A percentile compares a stretch with the other conserved stretches of the same genome.
phyloP scores from a whole-genome alignment of 306 rosid species.

The Herpetospermum pedunculosum region DNA sequence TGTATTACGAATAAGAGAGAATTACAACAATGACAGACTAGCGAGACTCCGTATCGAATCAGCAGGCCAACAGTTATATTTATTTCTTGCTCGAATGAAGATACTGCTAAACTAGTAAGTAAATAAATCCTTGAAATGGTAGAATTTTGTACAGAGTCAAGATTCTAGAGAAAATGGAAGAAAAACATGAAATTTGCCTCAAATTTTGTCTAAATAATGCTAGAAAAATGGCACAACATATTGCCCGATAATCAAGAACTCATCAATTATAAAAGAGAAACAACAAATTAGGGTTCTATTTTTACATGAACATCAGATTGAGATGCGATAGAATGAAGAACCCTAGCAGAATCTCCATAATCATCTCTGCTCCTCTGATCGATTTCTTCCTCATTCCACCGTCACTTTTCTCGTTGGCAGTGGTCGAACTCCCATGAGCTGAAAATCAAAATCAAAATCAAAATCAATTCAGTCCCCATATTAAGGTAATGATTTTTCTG shows the following conservation, averaged over 20 bases:
- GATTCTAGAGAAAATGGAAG: too few species aligned
- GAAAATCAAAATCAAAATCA: background rate
- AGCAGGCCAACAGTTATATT: too few species aligned
- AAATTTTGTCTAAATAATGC: too few species aligned
- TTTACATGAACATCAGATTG: background rate
- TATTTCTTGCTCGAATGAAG: too few species aligned
- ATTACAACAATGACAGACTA: too few species aligned
- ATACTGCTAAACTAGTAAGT: too few species aligned
- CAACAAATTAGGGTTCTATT: background rate
- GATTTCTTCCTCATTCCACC: conserved; percentile 32
- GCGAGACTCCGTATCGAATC: too few species aligned
- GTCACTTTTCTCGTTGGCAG: conserved; percentile 19
- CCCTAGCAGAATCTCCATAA: conserved; percentile 23
- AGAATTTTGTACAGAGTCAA: too few species aligned
- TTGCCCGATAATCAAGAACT: background rate
- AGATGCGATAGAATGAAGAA: conserved; percentile 18
- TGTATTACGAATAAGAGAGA: too few species aligned
- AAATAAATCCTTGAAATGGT: too few species aligned
- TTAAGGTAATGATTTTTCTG: background rate
- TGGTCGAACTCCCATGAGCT: conserved; percentile 17
- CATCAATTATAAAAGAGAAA: background rate
- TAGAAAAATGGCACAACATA: background rate
- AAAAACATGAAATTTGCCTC: too few species aligned
- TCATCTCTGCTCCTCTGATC: conserved; percentile 19
- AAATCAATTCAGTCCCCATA: background rate